These are phyloP conservation scores for Cicer pinnatifidum DNA, from an alignment of 306 rosid species.

Conservation along the genomic window DNA sequence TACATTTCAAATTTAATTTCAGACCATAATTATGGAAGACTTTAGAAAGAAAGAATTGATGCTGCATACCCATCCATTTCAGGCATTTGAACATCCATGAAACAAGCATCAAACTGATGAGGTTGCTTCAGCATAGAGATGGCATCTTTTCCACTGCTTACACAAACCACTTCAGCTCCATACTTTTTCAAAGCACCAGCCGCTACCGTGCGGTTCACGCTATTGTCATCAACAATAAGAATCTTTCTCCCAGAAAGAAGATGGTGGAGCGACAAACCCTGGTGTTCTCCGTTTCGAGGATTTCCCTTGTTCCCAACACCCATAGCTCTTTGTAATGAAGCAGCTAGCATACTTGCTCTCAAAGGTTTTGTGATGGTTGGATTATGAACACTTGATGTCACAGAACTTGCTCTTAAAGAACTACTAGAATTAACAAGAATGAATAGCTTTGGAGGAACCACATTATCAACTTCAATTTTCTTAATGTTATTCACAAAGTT, in stretches of 20 bases:
- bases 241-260: conserved; percentile 83
- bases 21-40: conserved; percentile 13
- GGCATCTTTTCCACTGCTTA: conserved; percentile 74
- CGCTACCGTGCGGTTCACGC: conserved; percentile 88
- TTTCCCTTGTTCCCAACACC: conserved; percentile 69
- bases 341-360: conserved; percentile 93
- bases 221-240: conserved; percentile 86
- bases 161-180: conserved; percentile 91
- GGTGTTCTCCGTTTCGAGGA: conserved; percentile 73
- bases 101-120: conserved; percentile 87
- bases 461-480: conserved; percentile 40
- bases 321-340: conserved; percentile 79
- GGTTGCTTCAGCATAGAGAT: conserved; percentile 76
- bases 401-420: conserved; percentile 50
- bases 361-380: conserved; percentile 80
- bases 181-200: conserved; percentile 88
- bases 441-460: conserved; percentile 70
- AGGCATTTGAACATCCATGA: conserved; percentile 99
- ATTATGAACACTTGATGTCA: conserved; percentile 44
- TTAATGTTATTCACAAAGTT: conserved; percentile 53
- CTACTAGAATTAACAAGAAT: conserved; percentile 68
- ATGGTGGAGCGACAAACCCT: conserved; percentile 66
- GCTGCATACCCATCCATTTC: conserved; percentile 92
- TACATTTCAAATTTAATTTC: conserved; percentile 1
- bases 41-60: conserved; percentile 9